Base-by-base conservation (phyloP, 805 yeast species). In the Yamadazyma scolyti region DNA sequence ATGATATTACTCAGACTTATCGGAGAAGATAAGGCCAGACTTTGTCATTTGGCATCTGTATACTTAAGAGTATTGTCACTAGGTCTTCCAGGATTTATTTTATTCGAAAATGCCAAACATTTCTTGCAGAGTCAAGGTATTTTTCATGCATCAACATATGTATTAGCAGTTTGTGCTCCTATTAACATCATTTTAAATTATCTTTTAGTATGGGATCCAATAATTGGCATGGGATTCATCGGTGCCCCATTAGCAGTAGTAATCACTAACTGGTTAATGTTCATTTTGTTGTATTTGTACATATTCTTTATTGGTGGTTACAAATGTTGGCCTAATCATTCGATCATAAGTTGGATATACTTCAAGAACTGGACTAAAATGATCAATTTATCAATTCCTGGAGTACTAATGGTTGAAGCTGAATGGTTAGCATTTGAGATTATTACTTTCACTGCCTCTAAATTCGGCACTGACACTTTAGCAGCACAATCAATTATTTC, bases 341-440 rank as follows among this genome's bases (percentile, higher is more conserved):
- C 55, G n/a, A 37, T 56, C 11, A 33, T 48, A 20, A 44, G 50
- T 29, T 31, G 28, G 10, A 30, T 47, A 4, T 57, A 44, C 37
- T 69, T 71, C 43, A 49, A 53, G 26, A 77, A 79, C 43, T 83
- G 89, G 89, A 52, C 55, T 4, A 73, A 69, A 45, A 75, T 83
- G 78, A 60, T 82, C 25, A 63, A 60, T 38, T 58, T 83, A 23
- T 79, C 89, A 2, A 48, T 76, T n/a, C 87, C 87, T 4, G 88
- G 89, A 21, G 75, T 82, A 18, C 57, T 81, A 32, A 79, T 82
- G 83, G 84, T 83, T 14, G 74, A 79, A 46, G 82, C 87, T 12
- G 93, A 83, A 55, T 83, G 84, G 71, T 58, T 83, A 22, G 86
- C 88, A 1, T 83, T 82, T 54, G 90, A 83, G 57, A 71, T 83